These are phyloP conservation scores for Trichoderma sp. DNA, from an alignment of 2,329 filamentous ascomycete species.

Conservation along the genomic window DNA sequence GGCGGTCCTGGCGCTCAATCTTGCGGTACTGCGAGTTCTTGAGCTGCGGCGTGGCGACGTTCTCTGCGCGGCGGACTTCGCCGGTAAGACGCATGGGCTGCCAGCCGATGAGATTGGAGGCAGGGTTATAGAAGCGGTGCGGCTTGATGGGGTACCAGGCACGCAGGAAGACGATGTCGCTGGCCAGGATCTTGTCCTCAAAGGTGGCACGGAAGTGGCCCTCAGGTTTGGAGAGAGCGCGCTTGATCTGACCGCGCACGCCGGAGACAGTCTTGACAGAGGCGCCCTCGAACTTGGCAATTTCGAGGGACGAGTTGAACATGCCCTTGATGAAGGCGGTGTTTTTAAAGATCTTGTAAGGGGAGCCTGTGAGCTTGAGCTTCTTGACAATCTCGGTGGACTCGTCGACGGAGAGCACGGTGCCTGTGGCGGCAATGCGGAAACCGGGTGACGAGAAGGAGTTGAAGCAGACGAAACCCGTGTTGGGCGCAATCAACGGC, in stretches of 20 bases:
- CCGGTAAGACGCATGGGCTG: slow-evolving; percentile 92
- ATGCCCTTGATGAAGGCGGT: slow-evolving; percentile 99
- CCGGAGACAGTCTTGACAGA: slow-evolving; percentile 95
- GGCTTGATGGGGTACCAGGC: slow-evolving; percentile 98
- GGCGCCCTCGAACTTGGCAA: slow-evolving; percentile 97
- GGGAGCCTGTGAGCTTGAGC: slow-evolving; percentile 89
- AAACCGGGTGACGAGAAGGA: slow-evolving; percentile 88
- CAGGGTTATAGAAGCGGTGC: slow-evolving; percentile 94
- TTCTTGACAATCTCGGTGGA: slow-evolving; percentile 99
- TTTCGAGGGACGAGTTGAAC: slow-evolving; percentile 91
- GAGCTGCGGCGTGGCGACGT: slow-evolving; percentile 74
- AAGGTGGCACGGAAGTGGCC: slow-evolving; percentile 97
- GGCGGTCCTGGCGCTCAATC: slow-evolving; percentile 67
- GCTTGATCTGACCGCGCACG: slow-evolving; percentile 95
- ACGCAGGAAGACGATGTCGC: slow-evolving; percentile 92
- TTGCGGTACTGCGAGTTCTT: slow-evolving; percentile 84
- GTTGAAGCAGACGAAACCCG: slow-evolving; percentile 92
- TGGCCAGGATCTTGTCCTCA: slow-evolving; percentile 97
- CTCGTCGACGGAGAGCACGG: slow-evolving; percentile 92
- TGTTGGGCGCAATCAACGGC: slow-evolving; percentile 92
- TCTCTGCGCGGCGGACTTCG: slow-evolving; percentile 78
- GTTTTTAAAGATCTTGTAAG: slow-evolving; percentile 99
- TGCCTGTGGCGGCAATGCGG: slow-evolving; percentile 91
- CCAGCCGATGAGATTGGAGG: slow-evolving; percentile 93
- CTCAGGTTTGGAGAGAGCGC: slow-evolving; percentile 88